Evolutionary conservation across 495 filamentous ascomycete species (phyloP).

Genomic region (Penicillium canescens): DNA sequence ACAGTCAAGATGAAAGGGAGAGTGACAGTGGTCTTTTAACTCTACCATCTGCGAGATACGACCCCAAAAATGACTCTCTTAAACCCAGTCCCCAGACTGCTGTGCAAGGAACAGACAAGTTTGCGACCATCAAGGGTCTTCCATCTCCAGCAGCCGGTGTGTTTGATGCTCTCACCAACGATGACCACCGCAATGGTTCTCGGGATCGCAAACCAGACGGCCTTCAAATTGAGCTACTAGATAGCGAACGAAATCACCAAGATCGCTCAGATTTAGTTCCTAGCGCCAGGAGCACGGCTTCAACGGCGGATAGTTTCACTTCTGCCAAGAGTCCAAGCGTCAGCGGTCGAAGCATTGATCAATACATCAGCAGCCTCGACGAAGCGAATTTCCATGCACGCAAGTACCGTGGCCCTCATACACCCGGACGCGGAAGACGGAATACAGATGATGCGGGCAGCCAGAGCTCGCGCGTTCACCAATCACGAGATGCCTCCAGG

Average conservation of each 20-base stretch:
- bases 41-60: conserved; percentile 53
- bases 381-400: conserved; percentile 65
- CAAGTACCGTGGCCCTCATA: conserved; percentile 51
- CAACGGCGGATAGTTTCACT: conserved; percentile 46
- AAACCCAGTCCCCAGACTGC: conserved; percentile 54
- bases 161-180: conserved; percentile 58
- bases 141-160: conserved; percentile 59
- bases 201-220: conserved; percentile 80
- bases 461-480: conserved; percentile 46
- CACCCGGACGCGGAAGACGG: conserved; percentile 58
- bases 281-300: conserved; percentile 50
- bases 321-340: conserved; percentile 54
- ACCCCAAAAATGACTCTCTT: conserved; percentile 38
- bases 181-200: conserved; percentile 66
- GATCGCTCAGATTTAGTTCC: conserved; percentile 27
- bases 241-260: conserved; percentile 44
- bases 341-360: conserved; percentile 69
- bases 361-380: conserved; percentile 86
- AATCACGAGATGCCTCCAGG: conserved; percentile 60
- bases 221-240: conserved; percentile 70
- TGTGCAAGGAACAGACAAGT: conserved; percentile 46
- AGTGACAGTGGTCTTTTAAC: conserved; percentile 30
- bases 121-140: conserved; percentile 50
- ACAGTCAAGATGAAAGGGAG: conserved; percentile 32
- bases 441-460: conserved; percentile 51